Evolutionary conservation across 352 stramenopile species (phyloP), one percentile per base, ranked within the genome.

Genomic region (Aphanomyces euteiches): DNA sequence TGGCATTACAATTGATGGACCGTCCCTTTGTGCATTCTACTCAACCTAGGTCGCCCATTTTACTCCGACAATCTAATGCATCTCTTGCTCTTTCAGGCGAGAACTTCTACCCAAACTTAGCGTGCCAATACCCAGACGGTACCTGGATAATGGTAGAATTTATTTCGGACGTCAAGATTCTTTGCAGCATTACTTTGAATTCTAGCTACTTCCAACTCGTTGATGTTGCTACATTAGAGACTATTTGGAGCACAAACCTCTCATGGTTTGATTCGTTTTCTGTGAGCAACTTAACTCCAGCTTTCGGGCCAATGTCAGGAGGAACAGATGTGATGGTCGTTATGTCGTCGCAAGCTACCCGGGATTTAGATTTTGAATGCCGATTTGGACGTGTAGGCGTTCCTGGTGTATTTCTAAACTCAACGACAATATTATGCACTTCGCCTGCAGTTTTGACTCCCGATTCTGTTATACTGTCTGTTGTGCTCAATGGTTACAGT

Each of bases 211-310:
- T 61, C 43, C 54, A 37, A 13, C 7, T 61, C 6, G 21, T 61
- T 13, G 54, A 61, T 61, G 3, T 28, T 28, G 28, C 34, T n/a
- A 37, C n/a, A 37, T 41, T 37, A 17, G 43, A 61, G 2, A n/a
- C 19, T 37, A 61, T 61, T 13, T 19, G 19, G 6, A 19, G 54
- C n/a, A 19, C 7, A 2, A 17, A 10, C 3, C n/a, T 70, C 19
- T 43, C 4, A 5, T 70, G 34, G 36, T 70, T 56, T 61, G 64
- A 70, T 28, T 8, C 19, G 13, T 59, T 63, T n/a, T 17, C 37
- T 4, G 61, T 70, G n/a, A 12, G 34, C 0, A 21, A 47, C 8
- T 15, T 53, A 5, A 15, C 6, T 8, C 64, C 64, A 47, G 2
- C 3, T 12, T 36, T 21, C 40, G 64, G 64, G 4, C 39, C 36